Evolutionary conservation across 2,329 filamentous ascomycete species (phyloP), one percentile per base, ranked within the genome.

Genomic region (Colletotrichum eremochloae): DNA sequence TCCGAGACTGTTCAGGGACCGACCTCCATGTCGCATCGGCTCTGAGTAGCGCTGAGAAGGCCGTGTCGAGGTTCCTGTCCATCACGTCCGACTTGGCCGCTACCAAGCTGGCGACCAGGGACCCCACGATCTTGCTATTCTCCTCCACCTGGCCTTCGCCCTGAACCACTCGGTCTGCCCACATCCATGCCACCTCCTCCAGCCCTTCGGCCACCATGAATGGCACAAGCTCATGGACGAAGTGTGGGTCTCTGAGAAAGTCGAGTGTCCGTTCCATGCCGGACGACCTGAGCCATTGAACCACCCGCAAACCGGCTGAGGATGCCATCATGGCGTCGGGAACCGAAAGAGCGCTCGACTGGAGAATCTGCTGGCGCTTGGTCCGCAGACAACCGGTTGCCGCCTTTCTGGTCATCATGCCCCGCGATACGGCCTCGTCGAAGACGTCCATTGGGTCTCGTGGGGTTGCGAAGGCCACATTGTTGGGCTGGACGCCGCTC

Each of bases 371-470:
- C 50, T 83, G 81, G 42, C 80, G 79, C 75, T 89, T 85, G 20
- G 85, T 83, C 40, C 84, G 79, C 64, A 91, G 81, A 71, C 88
- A 89, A 15, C 89, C 89, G 1, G 84, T 84, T 0, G 89, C 89
- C 1, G 86, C 84, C 50, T 82, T 81, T 1, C 84, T 77, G 5
- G 84, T 90, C 88, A 91, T 89, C 75, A 90, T 82, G 48, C 88
- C 88, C 76, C 83, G 84, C 15, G 86, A 83, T 2, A 88, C 87
- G 24, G 88, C 89, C 68, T 84, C 82, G 74, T 89, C 85, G 71
- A 91, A 91, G 4, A 90, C 83, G 50, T 86, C 83, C 81, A 88
- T 86, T 4, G 86, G 87, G 55, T 87, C 84, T 40, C 80, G 79
- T 61, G 74, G 70, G 76, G 72, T 4, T 44, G 46, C 46, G 58